Evolutionary conservation across 2,329 filamentous ascomycete genomes (phyloP), one percentile per base, ranked within the genome.

Genomic region (Diplodia mutila): DNA sequence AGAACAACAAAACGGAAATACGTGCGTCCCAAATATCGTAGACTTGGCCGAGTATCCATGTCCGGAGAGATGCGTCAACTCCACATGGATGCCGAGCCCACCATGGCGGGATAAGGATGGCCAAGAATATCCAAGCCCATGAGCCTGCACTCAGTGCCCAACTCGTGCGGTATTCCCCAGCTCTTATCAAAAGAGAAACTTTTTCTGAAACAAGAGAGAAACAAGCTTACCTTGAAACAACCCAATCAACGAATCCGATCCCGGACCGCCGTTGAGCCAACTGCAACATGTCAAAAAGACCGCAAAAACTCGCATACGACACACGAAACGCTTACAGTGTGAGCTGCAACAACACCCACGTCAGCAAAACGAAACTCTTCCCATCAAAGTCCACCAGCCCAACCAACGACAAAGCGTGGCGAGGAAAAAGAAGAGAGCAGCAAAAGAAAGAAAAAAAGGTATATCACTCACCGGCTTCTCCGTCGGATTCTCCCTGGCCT

Each of bases 401-500:
- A n/a, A 46, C 42, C 8, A 46, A 46, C n/a, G 4, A 37, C 34
- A 14, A 37, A 0, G n/a, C n/a, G n/a, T n/a, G n/a, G n/a, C n/a
- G 4, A 37, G 2, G 0, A 2, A 14, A 14, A 14, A 14, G 1
- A 37, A 37, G 7, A 32, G 16, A 18, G 7, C 18, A 18, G 4
- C 7, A 23, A 21, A 25, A 14, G 16, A 34, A 51, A 23, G 6
- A 42, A 18, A 48, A 27, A 4, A 8, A n/a, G n/a, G n/a, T n/a
- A n/a, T n/a, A n/a, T n/a, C n/a, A 32, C 53, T 59, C 34, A 66
- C 64, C 52, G 64, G 64, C 64, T 55, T 57, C 29, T 59, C 72
- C 11, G 65, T 53, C 0, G 80, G 82, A 68, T 82, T 79, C 57
- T 83, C 79, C 18, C 83, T 77, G 7, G 82, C 77, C 71, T 84